Evolutionary conservation across 768 basidiomycete species (phyloP).

Genomic region (Lepiota venenata): DNA sequence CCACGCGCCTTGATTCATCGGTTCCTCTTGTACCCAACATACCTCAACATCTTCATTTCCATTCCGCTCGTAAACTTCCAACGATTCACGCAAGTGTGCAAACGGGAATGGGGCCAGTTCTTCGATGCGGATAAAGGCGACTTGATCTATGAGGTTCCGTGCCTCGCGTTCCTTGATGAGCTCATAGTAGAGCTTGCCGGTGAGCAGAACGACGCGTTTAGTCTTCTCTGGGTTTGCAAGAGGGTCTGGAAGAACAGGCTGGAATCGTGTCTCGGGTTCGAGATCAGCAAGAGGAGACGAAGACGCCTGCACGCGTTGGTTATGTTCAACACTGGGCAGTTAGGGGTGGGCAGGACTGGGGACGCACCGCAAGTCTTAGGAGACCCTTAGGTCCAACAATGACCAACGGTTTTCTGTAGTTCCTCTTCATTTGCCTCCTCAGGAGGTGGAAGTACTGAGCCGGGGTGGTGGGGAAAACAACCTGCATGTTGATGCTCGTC

Average conservation of each 20-base stretch:
- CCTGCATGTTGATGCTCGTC: slow-evolving; percentile 76
- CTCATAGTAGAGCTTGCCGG: slow-evolving; percentile 89
- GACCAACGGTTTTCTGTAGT: slow-evolving; percentile 84
- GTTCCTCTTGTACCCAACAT: slow-evolving; percentile 84
- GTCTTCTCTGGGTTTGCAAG: slow-evolving; percentile 32
- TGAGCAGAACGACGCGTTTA: slow-evolving; percentile 67
- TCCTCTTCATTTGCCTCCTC: slow-evolving; percentile 80
- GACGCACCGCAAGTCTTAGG: slow-evolving; percentile 66
- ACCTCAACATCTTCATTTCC: slow-evolving; percentile 31
- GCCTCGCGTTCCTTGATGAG: slow-evolving; percentile 66
- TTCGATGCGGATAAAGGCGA: slow-evolving; percentile 78
- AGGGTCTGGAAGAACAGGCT: slow-evolving; percentile 62
- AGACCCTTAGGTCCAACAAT: slow-evolving; percentile 85
- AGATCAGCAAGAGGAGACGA: slow-evolving; percentile 66
- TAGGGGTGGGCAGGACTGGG: not conserved
- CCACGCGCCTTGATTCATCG: slow-evolving; percentile 84
- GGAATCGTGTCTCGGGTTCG: slow-evolving; percentile 55
- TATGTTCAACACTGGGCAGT: not conserved
- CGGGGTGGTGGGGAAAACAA: slow-evolving; percentile 84
- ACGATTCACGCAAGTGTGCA: slow-evolving; percentile 37
- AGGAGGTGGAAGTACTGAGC: slow-evolving; percentile 93
- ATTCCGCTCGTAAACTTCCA: slow-evolving; percentile 38
- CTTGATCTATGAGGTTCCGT: slow-evolving; percentile 39
- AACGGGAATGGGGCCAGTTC: slow-evolving; percentile 92
- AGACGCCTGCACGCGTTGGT: slow-evolving; percentile 50